Conservation (phyloP, 164 flowering plant species). For the Magnolia changhungtana region DNA sequence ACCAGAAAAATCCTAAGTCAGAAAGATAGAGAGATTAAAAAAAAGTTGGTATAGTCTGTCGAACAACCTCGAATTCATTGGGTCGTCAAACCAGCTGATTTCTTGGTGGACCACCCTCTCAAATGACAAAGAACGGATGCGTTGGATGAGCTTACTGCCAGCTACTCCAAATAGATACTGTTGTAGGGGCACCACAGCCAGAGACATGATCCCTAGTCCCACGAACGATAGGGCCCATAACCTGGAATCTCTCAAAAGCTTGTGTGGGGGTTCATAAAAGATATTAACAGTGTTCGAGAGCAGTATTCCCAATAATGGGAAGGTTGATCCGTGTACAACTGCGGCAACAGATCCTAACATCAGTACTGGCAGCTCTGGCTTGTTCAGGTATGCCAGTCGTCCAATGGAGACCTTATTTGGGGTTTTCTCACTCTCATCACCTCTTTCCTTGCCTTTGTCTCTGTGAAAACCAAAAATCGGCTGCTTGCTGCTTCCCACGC, state of each 20-base stretch:
- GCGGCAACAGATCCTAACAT: conserved; percentile 53
- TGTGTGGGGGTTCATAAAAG: conserved; percentile 41
- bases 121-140: conserved; percentile 58
- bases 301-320: conserved; percentile 54
- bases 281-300: conserved; percentile 46
- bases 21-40: background rate
- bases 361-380: conserved; percentile 52
- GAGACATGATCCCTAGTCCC: conserved; percentile 29
- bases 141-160: conserved; percentile 50
- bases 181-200: conserved; percentile 37
- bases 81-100: conserved; percentile 71
- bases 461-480: conserved; percentile 27
- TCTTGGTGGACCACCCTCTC: conserved; percentile 58
- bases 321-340: conserved; percentile 38
- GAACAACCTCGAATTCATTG: conserved; percentile 53
- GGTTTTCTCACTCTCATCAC: conserved; percentile 48
- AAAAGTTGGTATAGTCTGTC: background rate
- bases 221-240: conserved; percentile 47
- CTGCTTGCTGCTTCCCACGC: background rate
- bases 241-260: conserved; percentile 37
- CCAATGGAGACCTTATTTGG: conserved; percentile 25
- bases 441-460: background rate
- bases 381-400: conserved; percentile 49
- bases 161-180: conserved; percentile 57
- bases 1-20: background rate